These are phyloP conservation scores for Drechslerella stenobrocha DNA, from an alignment of 2,329 filamentous ascomycete species.

Conservation along the genomic window DNA sequence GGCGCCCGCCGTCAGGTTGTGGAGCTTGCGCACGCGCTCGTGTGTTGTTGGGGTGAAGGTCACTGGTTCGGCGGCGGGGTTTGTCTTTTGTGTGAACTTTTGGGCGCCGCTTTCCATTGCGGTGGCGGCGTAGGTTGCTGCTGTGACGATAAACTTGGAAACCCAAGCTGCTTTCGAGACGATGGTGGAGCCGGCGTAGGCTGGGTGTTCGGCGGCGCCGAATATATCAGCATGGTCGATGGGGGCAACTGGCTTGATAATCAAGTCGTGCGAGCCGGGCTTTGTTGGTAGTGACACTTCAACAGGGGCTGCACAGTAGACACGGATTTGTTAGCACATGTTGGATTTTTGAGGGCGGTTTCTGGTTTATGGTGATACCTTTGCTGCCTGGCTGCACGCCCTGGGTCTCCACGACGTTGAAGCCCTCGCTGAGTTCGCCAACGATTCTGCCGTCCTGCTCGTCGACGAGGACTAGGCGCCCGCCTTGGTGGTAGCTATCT, in stretches of 20 bases:
- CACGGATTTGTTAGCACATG: too few species aligned
- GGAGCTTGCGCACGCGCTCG: constrained; percentile 81
- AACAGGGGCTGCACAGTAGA: constrained; percentile 66
- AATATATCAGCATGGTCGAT: constrained; percentile 64
- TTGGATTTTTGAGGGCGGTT: too few species aligned
- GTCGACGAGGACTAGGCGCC: constrained; percentile 84
- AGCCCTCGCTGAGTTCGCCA: constrained; percentile 82
- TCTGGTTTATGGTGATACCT: constrained; percentile 67
- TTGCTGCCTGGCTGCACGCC: constrained; percentile 84
- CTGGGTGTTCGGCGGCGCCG: constrained; percentile 77
- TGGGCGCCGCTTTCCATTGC: constrained; percentile 77
- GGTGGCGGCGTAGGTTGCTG: constrained; percentile 76
- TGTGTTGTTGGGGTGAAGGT: constrained; percentile 86
- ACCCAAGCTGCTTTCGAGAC: constrained; percentile 85
- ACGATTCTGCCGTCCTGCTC: constrained; percentile 96
- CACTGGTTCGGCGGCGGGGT: constrained; percentile 76
- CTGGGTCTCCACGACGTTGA: constrained; percentile 75
- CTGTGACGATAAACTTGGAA: constrained; percentile 88
- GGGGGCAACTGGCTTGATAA: constrained; percentile 66
- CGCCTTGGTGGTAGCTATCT: constrained; percentile 58
- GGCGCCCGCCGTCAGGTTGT: constrained; percentile 78
- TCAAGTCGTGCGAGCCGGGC: constrained; percentile 66
- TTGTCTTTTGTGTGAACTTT: constrained; percentile 75
- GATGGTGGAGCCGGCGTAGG: constrained; percentile 84
- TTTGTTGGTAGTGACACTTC: constrained; percentile 74